Base-by-base conservation (phyloP, 108 stramenopile species). In the Stephanodiscus minutulus region DNA sequence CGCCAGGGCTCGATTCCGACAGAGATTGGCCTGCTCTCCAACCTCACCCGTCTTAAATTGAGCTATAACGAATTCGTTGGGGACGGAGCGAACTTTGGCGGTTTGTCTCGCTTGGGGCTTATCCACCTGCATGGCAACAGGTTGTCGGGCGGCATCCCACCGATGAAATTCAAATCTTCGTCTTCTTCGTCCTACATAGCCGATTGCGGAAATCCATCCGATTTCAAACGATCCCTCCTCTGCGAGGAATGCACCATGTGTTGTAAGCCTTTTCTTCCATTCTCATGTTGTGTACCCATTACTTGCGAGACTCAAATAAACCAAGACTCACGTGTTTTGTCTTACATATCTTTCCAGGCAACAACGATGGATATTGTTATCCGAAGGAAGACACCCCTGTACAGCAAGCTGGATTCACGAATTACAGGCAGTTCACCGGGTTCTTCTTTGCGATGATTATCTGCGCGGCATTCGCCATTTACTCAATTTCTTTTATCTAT, bases 181-280 rank as follows among this genome's bases (percentile, higher is more conserved):
- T 21, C 3, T 20, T 10, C 2, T 10, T 62, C 61, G 9, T 62
- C 61, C 28, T 62, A 21, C 37, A 62, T 62, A 2, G 20, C 61
- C 17, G 61, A 62, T 22, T 62, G 61, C 11, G 61, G 61, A 1
- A 39, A 39, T n/a, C 61, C 41, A 0, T 62, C 61, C 41, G 18
- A 35, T n/a, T 62, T 62, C 41, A 13, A 44, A 35, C 2, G 4
- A 5, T 39, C 61, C 15, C 39, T 62, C n/a, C 7, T 20, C 5
- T 62, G 61, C 41, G 36, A 35, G 13, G 61, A 62, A 39, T 62
- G 61, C 22, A 39, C 61, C 9, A 62, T 62, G 61, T 64, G 61
- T 27, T 62, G 61, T 39, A 62, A 62, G 50, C 9, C 20, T 20
- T 52, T 52, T 6, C 9, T 7, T 20, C 22, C 50, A 24, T 7